A percentile compares a stretch with the other conserved stretches of the same genome.
phyloP scores from a whole-genome alignment of 164 flowering plant genomes.

The Protea cynaroides region DNA sequence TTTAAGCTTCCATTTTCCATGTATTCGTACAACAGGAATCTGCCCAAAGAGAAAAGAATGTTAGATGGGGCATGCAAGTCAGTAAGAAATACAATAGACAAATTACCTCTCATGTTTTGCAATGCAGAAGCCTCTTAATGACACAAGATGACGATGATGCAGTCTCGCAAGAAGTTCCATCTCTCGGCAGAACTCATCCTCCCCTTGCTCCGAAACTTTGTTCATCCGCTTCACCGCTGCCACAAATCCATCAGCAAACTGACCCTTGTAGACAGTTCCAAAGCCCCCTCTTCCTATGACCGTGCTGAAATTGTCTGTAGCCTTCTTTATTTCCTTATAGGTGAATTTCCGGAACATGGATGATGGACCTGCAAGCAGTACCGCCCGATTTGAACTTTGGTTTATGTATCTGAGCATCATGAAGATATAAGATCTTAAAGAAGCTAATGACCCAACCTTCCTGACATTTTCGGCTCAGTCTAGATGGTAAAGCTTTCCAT shows the following conservation, averaged over 20 bases:
- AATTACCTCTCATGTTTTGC: slow-evolving; percentile 67
- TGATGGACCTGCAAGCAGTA: slow-evolving; percentile 51
- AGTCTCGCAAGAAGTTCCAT: slow-evolving; percentile 90
- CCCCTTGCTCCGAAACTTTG: slow-evolving; percentile 71
- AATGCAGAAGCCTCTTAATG: slow-evolving; percentile 80
- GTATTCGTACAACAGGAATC: slow-evolving; percentile 91
- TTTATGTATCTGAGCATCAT: neutral
- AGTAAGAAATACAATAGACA: neutral
- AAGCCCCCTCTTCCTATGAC: slow-evolving; percentile 87
- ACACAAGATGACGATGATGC: slow-evolving; percentile 97
- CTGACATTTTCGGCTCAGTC: slow-evolving; percentile 44
- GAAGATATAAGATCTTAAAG: slow-evolving; percentile 1
- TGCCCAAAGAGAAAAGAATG: slow-evolving; percentile 23
- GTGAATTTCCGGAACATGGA: slow-evolving; percentile 70
- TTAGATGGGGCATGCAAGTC: slow-evolving; percentile 1
- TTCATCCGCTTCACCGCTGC: slow-evolving; percentile 84
- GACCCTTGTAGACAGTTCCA: slow-evolving; percentile 87
- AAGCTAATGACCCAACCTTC: slow-evolving; percentile 45
- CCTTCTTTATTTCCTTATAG: slow-evolving; percentile 80
- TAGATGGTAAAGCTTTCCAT: slow-evolving; percentile 43
- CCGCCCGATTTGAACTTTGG: neutral
- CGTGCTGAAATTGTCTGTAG: slow-evolving; percentile 71
- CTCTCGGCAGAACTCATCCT: slow-evolving; percentile 86
- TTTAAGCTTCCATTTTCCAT: slow-evolving; percentile 96
- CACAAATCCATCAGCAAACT: slow-evolving; percentile 66